Conservation (phyloP, 148 eudicot genomes). For the Silene uniflora region DNA sequence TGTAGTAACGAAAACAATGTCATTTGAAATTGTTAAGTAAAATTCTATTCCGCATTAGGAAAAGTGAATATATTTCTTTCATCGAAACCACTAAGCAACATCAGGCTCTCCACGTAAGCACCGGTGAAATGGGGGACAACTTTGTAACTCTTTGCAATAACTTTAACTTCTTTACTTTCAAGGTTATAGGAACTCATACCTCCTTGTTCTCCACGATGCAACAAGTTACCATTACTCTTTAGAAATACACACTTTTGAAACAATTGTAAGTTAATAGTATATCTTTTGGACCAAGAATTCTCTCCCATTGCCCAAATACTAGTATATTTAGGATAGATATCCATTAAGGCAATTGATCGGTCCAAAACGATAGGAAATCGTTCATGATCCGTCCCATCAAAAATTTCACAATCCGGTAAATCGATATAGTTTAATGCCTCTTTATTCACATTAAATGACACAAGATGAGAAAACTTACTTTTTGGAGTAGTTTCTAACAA, state of each 20-base stretch:
- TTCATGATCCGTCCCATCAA: not conserved
- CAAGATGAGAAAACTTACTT: too few relatives aligned
- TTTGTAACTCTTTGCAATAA: constrained; percentile 19
- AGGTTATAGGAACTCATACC: constrained; percentile 20
- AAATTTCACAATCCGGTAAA: constrained; percentile 2
- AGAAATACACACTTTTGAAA: constrained; percentile 1
- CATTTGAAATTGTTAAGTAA: too few relatives aligned
- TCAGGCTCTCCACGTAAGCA: constrained; percentile 15
- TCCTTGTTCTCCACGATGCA: constrained; percentile 3
- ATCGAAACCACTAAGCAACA: not conserved
- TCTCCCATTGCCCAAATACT: constrained; percentile 16
- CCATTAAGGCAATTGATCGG: not conserved
- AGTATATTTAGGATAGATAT: not conserved
- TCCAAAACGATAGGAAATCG: too few relatives aligned
- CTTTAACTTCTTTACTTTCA: constrained; percentile 2
- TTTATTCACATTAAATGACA: too few relatives aligned
- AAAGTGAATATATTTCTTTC: not conserved
- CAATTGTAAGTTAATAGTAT: constrained; percentile 2
- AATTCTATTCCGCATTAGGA: not conserved
- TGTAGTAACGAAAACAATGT: too few relatives aligned
- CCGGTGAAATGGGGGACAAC: not conserved
- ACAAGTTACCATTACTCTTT: constrained; percentile 14
- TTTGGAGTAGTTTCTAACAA: not conserved
- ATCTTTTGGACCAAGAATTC: constrained; percentile 2
- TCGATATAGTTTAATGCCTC: not conserved